A percentile compares a stretch with the other conserved stretches of the same genome.
These are phyloP conservation scores for Daldinia decipiens DNA, from an alignment of 495 filamentous ascomycete genomes.

Conservation along the genomic window DNA sequence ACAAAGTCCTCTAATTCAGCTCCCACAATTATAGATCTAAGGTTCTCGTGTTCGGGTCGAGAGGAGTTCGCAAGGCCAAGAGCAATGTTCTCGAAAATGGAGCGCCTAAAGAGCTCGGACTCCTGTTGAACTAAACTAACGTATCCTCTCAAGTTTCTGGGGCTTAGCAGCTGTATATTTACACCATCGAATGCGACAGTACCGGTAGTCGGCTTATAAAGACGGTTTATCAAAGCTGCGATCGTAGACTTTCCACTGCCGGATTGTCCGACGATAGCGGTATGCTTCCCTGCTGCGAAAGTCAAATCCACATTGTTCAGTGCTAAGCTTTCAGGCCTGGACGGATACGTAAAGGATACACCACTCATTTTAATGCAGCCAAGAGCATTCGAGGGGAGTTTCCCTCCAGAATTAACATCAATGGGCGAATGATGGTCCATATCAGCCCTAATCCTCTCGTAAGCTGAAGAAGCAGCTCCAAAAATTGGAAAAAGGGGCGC, in stretches of 20 bases:
- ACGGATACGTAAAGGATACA: slow-evolving; percentile 67
- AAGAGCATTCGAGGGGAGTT: slow-evolving; percentile 48
- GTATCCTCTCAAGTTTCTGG: slow-evolving; percentile 62
- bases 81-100: slow-evolving; percentile 73
- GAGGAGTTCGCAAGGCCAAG: slow-evolving; percentile 68
- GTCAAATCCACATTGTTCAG: slow-evolving; percentile 57
- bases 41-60: slow-evolving; percentile 54
- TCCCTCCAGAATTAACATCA: slow-evolving; percentile 52
- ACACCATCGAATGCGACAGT: slow-evolving; percentile 61
- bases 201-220: slow-evolving; percentile 57
- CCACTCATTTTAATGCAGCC: slow-evolving; percentile 60
- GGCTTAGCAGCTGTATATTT: slow-evolving; percentile 62
- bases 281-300: slow-evolving; percentile 64
- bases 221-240: slow-evolving; percentile 61
- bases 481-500: slow-evolving; percentile 70
- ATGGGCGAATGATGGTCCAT: slow-evolving; percentile 61
- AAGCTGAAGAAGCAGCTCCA: slow-evolving; percentile 62
- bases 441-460: slow-evolving; percentile 59
- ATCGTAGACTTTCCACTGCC: slow-evolving; percentile 77
- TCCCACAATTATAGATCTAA: slow-evolving; percentile 49
- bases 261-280: slow-evolving; percentile 72
- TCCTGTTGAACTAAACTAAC: slow-evolving; percentile 73
- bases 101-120: slow-evolving; percentile 67
- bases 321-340: slow-evolving; percentile 61
- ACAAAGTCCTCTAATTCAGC: slow-evolving; percentile 24